Evolutionary conservation across 805 yeast genomes (phyloP).

Genomic region (Clavispora santaluciae): DNA sequence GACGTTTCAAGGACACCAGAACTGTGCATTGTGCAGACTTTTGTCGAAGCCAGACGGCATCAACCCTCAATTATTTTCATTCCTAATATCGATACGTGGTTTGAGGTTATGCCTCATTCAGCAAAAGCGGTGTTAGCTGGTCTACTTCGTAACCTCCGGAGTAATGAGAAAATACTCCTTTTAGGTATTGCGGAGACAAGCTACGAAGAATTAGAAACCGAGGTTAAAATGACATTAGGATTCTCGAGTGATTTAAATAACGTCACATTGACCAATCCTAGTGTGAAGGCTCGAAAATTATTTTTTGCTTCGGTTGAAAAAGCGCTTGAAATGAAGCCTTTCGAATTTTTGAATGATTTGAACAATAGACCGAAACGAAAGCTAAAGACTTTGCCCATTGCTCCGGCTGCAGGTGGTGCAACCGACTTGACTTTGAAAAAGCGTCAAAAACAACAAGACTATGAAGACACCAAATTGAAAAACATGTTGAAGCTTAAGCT

Average conservation of each 20-base stretch:
- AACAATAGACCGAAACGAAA: conserved; percentile 51
- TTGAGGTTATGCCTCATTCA: conserved; percentile 57
- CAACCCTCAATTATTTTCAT: conserved; percentile 81
- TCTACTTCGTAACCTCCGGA: conserved; percentile 59
- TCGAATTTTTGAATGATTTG: conserved; percentile 60
- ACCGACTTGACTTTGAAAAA: conserved; percentile 33
- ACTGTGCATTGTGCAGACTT: conserved; percentile 73
- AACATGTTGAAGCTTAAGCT: conserved; percentile 81
- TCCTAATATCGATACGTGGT: conserved; percentile 80
- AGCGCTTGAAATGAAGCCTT: conserved; percentile 64
- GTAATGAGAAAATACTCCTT: conserved; percentile 69
- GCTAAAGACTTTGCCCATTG: conserved; percentile 35
- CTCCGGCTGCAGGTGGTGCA: conserved; percentile 20
- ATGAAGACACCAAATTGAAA: conserved; percentile 75
- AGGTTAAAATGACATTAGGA: conserved; percentile 55
- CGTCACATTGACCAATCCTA: conserved; percentile 43
- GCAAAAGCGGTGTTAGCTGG: conserved; percentile 71
- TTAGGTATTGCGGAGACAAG: conserved; percentile 64
- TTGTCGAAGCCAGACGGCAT: conserved; percentile 83
- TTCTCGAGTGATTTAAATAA: conserved; percentile 42
- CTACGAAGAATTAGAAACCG: conserved; percentile 38
- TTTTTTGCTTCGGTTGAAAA: conserved; percentile 53
- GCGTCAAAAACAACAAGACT: conserved; percentile 47
- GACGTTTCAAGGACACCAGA: conserved; percentile 82
- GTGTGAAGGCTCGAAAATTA: conserved; percentile 40